A percentile compares a stretch with the other conserved stretches of the same genome.
Evolutionary conservation across 1,284 basidiomycete genomes (phyloP).

Genomic region (Boletus mariae): DNA sequence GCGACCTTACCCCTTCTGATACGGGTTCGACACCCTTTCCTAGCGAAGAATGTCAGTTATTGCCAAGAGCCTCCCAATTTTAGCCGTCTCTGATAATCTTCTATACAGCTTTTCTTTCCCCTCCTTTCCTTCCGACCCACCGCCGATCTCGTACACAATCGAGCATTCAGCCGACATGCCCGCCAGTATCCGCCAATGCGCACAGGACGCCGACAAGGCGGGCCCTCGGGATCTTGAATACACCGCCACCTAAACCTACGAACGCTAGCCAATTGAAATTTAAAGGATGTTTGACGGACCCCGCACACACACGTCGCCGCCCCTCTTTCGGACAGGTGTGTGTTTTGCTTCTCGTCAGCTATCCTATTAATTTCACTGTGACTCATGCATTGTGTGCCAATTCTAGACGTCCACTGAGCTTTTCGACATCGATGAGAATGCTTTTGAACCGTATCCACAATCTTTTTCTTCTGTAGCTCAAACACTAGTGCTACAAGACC

Average conservation of each 20-base stretch:
- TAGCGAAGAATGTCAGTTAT: slow-evolving; percentile 43
- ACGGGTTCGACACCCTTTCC: slow-evolving; percentile 40
- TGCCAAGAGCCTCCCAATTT: slow-evolving; percentile 17
- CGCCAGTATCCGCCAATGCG: slow-evolving; percentile 6
- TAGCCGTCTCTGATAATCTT: slow-evolving; percentile 17
- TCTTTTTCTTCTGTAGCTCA: slow-evolving; percentile 39
- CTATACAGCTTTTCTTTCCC: slow-evolving; percentile 51
- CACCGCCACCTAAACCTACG: slow-evolving; percentile 63
- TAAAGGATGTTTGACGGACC: slow-evolving; percentile 70
- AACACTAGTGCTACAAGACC: slow-evolving; percentile 30
- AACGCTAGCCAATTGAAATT: slow-evolving; percentile 56
- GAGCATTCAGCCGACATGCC: slow-evolving; percentile 34
- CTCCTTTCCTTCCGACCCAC: slow-evolving; percentile 58
- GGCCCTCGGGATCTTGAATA: slow-evolving; percentile 44
- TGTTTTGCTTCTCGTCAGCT: slow-evolving; percentile 10
- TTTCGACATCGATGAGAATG: slow-evolving; percentile 72
- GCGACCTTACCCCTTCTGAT: slow-evolving; percentile 45
- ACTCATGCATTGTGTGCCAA: slow-evolving; percentile 23
- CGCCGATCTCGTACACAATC: slow-evolving; percentile 60
- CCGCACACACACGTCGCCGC: slow-evolving; percentile 61
- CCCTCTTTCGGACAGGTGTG: slow-evolving; percentile 49
- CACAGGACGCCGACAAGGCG: slow-evolving; percentile 30
- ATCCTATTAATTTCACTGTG: slow-evolving; percentile 18
- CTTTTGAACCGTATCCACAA: slow-evolving; percentile 49
- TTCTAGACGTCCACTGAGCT: slow-evolving; percentile 51